Evolutionary conservation across 2,329 filamentous ascomycete genomes (phyloP), one percentile per base, ranked within the genome.

Genomic region (Tolypocladium amazonense): DNA sequence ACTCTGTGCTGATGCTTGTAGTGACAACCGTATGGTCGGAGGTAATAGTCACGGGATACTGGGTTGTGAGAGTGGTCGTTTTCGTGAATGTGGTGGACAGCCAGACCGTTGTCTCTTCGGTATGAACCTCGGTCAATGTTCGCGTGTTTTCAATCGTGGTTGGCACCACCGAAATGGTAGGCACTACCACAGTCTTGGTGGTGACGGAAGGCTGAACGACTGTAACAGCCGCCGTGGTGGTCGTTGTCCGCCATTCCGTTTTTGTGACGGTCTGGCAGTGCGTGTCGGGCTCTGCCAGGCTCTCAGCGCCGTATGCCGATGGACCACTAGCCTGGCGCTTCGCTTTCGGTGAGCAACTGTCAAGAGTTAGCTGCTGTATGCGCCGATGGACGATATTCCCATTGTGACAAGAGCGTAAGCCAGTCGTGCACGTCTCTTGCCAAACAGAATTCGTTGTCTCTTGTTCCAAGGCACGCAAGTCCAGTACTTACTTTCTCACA

Each of bases 221-320:
- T 12, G 65, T 66, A 11, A 63, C 56, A 11, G 50, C 9, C 30
- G 56, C 37, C 6, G 64, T 65, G 5, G 64, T 59, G 4, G 65
- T 65, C 0, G 62, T 63, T 8, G 66, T 68, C 18, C 60, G 47
- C 62, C 64, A 68, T 35, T 63, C 59, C 11, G 67, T 68, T 2
- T 63, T 63, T 39, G 57, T 65, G 8, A 58, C 58, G n/a, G 64
- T 65, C 11, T 60, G 58, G 47, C 65, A 66, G 30, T 52, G 38
- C 23, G 27, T 35, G 39, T 53, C 39, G 37, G 18, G 3, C 0
- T 9, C 12, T 4, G 30, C 27, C 20, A 30, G 53, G 23, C 53
- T 2, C 9, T 38, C n/a, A 39, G 7, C 12, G 35, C 2, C 5
- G 12, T 25, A 37, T 18, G 18, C 30, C 14, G 11, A 15, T 30